A percentile compares a stretch with the other conserved stretches of the same genome.
Conservation (phyloP, 163 green algal genomes). For the Chlorella variabilis region DNA sequence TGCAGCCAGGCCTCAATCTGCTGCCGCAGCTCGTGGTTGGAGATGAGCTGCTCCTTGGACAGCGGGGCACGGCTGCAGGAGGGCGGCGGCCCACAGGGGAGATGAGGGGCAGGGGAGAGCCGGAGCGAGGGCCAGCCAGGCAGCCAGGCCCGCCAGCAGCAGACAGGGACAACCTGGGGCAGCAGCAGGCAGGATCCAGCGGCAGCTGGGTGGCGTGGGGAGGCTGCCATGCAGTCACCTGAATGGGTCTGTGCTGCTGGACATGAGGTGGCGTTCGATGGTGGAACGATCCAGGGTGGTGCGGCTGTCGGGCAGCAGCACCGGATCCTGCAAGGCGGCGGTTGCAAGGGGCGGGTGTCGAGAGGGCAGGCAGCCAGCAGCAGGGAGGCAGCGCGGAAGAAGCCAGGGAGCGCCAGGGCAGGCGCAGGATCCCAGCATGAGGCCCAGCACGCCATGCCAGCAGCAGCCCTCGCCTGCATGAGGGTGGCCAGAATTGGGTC, state of each 20-base stretch:
- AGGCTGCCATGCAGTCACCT: too few relatives aligned
- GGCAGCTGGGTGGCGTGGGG: too few relatives aligned
- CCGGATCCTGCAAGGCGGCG: constrained; percentile 52
- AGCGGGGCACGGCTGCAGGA: constrained; percentile 23
- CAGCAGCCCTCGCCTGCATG: constrained; percentile 39
- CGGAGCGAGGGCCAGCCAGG: too few relatives aligned
- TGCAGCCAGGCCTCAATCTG: constrained; percentile 24
- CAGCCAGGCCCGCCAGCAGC: too few relatives aligned
- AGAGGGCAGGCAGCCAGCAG: not conserved
- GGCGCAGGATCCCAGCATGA: not conserved
- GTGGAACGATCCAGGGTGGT: constrained; percentile 51
- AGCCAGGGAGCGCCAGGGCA: too few relatives aligned
- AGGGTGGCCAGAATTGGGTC: constrained; percentile 52
- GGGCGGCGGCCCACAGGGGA: not conserved
- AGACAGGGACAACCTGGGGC: too few relatives aligned
- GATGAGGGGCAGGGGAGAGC: not conserved
- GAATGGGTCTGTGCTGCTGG: constrained; percentile 52
- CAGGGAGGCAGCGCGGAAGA: not conserved
- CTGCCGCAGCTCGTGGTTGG: not conserved
- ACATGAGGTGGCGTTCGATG: constrained; percentile 53
- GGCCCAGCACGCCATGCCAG: not conserved
- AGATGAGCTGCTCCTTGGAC: constrained; percentile 20
- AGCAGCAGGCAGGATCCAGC: too few relatives aligned
- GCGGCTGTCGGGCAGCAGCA: constrained; percentile 43
- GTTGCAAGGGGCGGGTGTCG: too few relatives aligned